Evolutionary conservation across 1,284 basidiomycete species (phyloP).

Genomic region (Schizophyllum commune): DNA sequence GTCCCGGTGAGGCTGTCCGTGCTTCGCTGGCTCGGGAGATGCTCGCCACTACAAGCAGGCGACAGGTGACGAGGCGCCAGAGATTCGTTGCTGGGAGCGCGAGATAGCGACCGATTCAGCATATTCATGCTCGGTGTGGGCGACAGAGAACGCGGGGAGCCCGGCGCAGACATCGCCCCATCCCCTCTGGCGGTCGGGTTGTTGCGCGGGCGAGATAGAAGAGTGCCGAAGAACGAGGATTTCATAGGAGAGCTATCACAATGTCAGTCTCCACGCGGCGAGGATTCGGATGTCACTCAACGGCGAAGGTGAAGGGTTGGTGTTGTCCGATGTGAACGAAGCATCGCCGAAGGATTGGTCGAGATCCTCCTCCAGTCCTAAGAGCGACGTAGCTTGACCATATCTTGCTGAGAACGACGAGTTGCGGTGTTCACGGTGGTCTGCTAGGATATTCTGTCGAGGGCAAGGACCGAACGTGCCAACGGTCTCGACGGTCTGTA

Average conservation of each 20-base stretch:
- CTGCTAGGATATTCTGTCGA: background rate
- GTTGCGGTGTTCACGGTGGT: conserved; percentile 2
- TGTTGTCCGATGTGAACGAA: background rate
- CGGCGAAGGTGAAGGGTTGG: background rate
- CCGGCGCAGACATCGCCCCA: background rate
- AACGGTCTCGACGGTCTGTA: conserved; percentile 2
- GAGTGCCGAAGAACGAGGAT: background rate
- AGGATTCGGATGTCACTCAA: background rate
- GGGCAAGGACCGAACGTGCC: conserved; percentile 12
- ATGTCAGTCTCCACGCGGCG: background rate
- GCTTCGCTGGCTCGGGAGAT: background rate
- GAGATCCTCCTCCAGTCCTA: background rate
- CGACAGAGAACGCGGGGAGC: background rate
- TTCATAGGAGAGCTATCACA: background rate
- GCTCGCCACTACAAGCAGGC: background rate
- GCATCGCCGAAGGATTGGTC: background rate
- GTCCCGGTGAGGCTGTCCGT: background rate
- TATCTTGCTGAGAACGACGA: background rate
- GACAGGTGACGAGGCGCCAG: background rate
- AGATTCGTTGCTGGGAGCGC: background rate
- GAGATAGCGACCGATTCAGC: background rate
- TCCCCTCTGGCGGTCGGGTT: background rate
- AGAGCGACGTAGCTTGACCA: background rate
- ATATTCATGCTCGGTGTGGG: background rate
- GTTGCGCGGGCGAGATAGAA: background rate